Base-by-base conservation (phyloP, 805 yeast genomes). In the Saccharomyces kudriavzevii region DNA sequence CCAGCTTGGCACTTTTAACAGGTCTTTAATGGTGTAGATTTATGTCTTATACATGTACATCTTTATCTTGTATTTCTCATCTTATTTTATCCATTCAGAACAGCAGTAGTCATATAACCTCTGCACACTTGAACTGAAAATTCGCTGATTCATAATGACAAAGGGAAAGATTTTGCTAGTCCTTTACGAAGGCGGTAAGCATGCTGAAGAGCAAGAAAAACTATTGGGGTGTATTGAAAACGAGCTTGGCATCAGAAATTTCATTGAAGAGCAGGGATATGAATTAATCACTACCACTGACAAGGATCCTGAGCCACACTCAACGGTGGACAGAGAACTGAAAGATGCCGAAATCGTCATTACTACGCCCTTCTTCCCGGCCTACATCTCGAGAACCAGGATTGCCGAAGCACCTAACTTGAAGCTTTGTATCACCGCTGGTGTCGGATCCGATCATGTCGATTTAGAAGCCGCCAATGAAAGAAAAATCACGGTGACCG, bases 341-440 rank as follows among this genome's bases (percentile, higher is more conserved):
- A 79, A 75, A 49, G 89, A 83, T 56, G 87, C 91, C 4, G 94
- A 87, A 60, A 76, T 87, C 50, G 79, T 87, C 63, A 86, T 87
- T 70, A 82, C 91, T 45, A 86, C 92, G 11, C 94, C 95, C 3
- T 87, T 87, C 78, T 88, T 79, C 70, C 94, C 95, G 4, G 92
- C 84, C 40, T 87, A 87, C 70, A 76, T 87, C 67, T 79, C 84
- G 52, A 75, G 76, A 55, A 85, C 82, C 61, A 77, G 92, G 63
- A 77, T 87, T 58, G 81, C 74, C 49, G 78, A 79, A 64, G 91
- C 92, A 31, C 82, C 83, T 67, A 85, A 84, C 51, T 77, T 87
- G 70, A 85, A 85, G 74, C 65, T 84, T 50, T 74, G 83, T 56
- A 76, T 85, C 60, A 87, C 91, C 49, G 95, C 95, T 9, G 95